Evolutionary conservation across 331 rosid genomes (phyloP).

Genomic region (Malus hybrid): DNA sequence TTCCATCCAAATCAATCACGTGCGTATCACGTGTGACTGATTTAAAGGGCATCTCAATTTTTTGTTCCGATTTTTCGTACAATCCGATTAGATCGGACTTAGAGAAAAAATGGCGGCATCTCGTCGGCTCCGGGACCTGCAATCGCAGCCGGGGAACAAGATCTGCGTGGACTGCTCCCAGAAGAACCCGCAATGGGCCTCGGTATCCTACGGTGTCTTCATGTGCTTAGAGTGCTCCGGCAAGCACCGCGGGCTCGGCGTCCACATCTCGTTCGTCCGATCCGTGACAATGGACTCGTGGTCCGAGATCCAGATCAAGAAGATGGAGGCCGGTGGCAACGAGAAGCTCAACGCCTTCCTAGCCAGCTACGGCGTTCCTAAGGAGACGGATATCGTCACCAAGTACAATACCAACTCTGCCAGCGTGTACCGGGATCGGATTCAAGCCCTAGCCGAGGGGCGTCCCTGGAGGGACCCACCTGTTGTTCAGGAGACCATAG

Average conservation of each 20-base stretch:
- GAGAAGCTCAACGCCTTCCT: constrained; percentile 75
- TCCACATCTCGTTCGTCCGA: constrained; percentile 97
- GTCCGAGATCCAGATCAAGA: constrained; percentile 97
- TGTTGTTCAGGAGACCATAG: constrained; percentile 56
- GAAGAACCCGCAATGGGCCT: constrained; percentile 98
- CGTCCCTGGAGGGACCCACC: constrained; percentile 96
- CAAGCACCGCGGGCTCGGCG: constrained; percentile 98
- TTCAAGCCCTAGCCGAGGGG: constrained; percentile 84
- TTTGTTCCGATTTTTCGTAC: not conserved
- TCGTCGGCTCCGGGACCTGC: constrained; percentile 92
- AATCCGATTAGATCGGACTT: constrained; percentile 19
- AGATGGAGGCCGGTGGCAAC: constrained; percentile 96
- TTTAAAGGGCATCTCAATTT: not conserved
- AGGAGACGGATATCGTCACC: constrained; percentile 77
- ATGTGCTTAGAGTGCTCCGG: constrained; percentile 99
- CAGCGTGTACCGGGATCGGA: constrained; percentile 69
- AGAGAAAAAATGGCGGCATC: constrained; percentile 62
- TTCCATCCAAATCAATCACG: too few relatives aligned
- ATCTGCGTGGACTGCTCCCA: constrained; percentile 93
- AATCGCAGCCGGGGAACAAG: constrained; percentile 80
- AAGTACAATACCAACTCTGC: constrained; percentile 91
- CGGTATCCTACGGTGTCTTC: constrained; percentile 92
- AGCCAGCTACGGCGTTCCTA: constrained; percentile 59
- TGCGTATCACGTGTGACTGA: too few relatives aligned
- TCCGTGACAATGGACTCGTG: constrained; percentile 99